These are phyloP conservation scores for Phytopythium montanum DNA, from an alignment of 352 stramenopile genomes.

Conservation along the genomic window DNA sequence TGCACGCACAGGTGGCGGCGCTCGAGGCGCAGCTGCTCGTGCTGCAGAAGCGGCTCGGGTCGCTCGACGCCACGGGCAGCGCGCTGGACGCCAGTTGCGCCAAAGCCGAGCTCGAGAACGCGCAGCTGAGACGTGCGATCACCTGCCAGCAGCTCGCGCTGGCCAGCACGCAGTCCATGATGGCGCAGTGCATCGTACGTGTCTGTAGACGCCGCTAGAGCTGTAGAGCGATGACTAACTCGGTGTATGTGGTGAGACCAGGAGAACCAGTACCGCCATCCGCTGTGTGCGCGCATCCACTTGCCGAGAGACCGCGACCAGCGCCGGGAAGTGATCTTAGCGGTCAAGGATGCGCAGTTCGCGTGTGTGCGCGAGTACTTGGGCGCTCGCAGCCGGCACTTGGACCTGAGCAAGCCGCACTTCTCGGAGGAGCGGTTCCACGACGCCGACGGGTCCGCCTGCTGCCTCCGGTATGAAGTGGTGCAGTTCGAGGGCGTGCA, in stretches of 20 bases:
- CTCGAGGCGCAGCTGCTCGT: conserved; percentile 18
- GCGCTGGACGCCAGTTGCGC: conserved; percentile 12
- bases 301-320: conserved; percentile 17
- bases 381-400: conserved; percentile 11
- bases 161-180: conserved; percentile 27
- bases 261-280: conserved; percentile 15
- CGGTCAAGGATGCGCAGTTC: conserved; percentile 20
- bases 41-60: conserved; percentile 9
- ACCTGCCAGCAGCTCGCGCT: conserved; percentile 32
- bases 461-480: conserved; percentile 20
- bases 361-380: conserved; percentile 21
- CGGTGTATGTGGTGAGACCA: not conserved
- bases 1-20: conserved; percentile 18
- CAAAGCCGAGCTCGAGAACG: conserved; percentile 17
- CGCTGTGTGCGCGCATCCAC: conserved; percentile 10
- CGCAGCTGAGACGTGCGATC: conserved; percentile 19
- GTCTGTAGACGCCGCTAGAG: not conserved
- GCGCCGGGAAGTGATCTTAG: conserved; percentile 12
- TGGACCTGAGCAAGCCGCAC: conserved; percentile 23
- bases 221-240: not conserved
- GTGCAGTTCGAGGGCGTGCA: conserved; percentile 22
- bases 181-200: conserved; percentile 21
- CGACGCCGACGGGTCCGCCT: conserved; percentile 15
- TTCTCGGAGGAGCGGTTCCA: conserved; percentile 20
- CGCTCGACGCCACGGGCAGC: conserved; percentile 10